Base-by-base conservation (phyloP, 129 eudicot species). In the Tanacetum coccineum region DNA sequence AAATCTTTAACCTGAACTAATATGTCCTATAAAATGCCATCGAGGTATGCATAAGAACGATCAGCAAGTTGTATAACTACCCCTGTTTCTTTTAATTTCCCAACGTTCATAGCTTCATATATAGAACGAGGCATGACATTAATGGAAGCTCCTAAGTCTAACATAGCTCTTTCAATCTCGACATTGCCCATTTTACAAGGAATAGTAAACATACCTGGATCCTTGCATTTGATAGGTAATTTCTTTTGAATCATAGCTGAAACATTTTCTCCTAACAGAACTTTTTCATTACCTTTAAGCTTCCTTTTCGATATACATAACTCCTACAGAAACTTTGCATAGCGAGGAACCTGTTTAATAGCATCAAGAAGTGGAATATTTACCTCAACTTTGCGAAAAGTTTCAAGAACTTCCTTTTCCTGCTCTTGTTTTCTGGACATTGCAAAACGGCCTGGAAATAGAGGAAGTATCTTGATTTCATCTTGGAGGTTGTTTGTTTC, bases 1-100 rank as follows among this genome's bases (percentile, higher is more conserved):
- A n/a, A n/a, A n/a, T n/a, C n/a, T n/a, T n/a, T n/a, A n/a, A n/a
- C 73, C 1, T 68, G 62, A 39, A 68, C 73, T 9, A 68, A 51
- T 10, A 68, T 17, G 9, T 68, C 73, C 62, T 68, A 62, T 32
- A 68, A 6, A 2, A 68, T 49, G 6, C 73, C 63, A 3, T 53
- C 13, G 3, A 52, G 62, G 25, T 68, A 15, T 0, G 14, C 50
- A 6, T 6, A 9, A 0, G 62, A 68, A 0, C 30, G 10, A 28
- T 68, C 62, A 4, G 51, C 72, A 9, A 68, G 18, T 51, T 68
- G 72, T 9, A 68, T 53, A 1, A 68, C 20, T 14, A 69, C 55
- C 12, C 61, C 22, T 3, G 74, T 56, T 11, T 13, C 3, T 44
- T 69, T 57, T 9, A 69, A 21, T 7, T 39, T 15, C 13, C 74